These are phyloP conservation scores for Leccinum pachyderme DNA, from an alignment of 1,284 basidiomycete species.

Conservation along the genomic window DNA sequence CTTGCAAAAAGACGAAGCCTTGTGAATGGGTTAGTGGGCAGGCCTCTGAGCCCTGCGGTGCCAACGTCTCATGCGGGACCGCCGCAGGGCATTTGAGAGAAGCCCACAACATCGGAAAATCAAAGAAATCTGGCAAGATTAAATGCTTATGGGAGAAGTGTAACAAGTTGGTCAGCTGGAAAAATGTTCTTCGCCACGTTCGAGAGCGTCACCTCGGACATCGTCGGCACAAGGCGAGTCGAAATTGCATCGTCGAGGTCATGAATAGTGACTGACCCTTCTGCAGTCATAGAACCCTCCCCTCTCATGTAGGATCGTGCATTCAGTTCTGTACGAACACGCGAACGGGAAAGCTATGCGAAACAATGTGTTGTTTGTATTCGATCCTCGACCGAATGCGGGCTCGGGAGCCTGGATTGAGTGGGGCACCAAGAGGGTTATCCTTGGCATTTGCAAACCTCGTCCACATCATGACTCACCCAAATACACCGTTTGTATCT, in stretches of 20 bases:
- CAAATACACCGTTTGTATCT: no score
- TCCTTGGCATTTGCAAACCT: not conserved
- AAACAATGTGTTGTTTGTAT: not conserved
- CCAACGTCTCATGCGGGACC: not conserved
- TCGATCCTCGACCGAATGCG: not conserved
- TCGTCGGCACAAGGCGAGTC: not conserved
- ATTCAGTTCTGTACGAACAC: not conserved
- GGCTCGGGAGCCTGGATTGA: not conserved
- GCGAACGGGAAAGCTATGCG: not conserved
- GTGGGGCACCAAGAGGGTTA: not conserved
- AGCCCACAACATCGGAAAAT: not conserved
- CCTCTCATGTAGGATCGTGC: not conserved
- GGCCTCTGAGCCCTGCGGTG: not conserved
- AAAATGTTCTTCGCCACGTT: not conserved
- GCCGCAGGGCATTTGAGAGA: not conserved
- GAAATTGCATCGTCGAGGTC: not conserved
- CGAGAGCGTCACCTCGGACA: not conserved
- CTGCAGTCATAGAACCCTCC: not conserved
- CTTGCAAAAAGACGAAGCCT: not conserved
- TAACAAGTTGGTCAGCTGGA: not conserved
- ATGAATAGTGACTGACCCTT: not conserved
- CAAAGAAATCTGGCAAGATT: not conserved
- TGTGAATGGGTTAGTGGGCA: not conserved
- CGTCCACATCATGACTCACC: not conserved
- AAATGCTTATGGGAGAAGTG: not conserved